Percentiles rank a stretch among this genome's conserved stretches.
Evolutionary conservation across 768 basidiomycete genomes (phyloP).

Genomic region (Hypholoma sublateritium): DNA sequence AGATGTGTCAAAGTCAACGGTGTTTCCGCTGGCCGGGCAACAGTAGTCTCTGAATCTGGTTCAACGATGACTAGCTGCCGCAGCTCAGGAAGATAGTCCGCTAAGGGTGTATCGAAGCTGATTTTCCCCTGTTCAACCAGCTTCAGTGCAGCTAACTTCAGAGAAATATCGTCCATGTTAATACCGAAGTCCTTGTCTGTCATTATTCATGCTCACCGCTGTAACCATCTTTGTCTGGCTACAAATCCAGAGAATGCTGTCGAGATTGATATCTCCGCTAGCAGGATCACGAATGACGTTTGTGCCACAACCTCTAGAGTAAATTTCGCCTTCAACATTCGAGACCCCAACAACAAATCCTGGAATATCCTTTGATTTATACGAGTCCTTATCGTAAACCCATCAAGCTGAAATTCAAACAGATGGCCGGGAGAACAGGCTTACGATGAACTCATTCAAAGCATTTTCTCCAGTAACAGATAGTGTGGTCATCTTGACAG

Average conservation of each 20-base stretch:
- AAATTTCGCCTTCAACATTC: constrained; percentile 24
- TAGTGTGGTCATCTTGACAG: background rate
- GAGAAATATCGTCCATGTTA: background rate
- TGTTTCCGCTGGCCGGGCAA: constrained; percentile 21
- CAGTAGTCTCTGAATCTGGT: constrained; percentile 6
- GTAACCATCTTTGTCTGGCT: constrained; percentile 34
- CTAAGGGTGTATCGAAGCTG: constrained; percentile 4
- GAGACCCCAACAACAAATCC: constrained; percentile 20
- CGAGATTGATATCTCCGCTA: constrained; percentile 22
- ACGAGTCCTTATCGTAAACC: background rate
- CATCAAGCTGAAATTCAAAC: background rate
- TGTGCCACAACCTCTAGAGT: constrained; percentile 24
- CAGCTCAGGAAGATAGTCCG: constrained; percentile 23
- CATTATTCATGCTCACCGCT: constrained; percentile 20
- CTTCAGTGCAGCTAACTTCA: background rate
- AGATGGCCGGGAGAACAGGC: background rate
- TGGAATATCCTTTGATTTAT: constrained; percentile 9
- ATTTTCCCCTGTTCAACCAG: background rate
- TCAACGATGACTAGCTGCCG: constrained; percentile 21
- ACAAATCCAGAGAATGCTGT: constrained; percentile 35
- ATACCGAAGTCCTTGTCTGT: background rate
- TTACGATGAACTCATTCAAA: background rate
- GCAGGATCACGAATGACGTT: constrained; percentile 24
- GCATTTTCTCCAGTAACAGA: background rate
- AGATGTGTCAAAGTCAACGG: constrained; percentile 20